Base-by-base conservation (phyloP, 1,139 yeast genomes). In the Pichia sp. region DNA sequence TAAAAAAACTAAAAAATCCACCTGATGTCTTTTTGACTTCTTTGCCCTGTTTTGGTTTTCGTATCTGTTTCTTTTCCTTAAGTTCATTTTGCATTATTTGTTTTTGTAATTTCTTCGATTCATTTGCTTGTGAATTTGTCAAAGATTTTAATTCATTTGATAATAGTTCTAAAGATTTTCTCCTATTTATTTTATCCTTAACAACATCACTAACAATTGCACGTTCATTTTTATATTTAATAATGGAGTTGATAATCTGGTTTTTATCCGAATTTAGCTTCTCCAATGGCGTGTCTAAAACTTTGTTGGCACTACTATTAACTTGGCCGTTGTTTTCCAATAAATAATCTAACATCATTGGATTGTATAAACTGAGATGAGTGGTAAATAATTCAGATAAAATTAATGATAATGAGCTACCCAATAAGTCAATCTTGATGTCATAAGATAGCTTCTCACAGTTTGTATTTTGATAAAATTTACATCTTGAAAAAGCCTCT, bases 331-430 rank as follows among this genome's bases (percentile, higher is more conserved):
- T 55, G 26, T 49, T 42, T 2, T 40, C n/a, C 27, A 56, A 32
- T 6, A 59, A 29, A 49, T 35, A 39, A 35, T 41, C 43, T 5
- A 38, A 9, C 35, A 45, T 41, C 34, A 26, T 38, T 12, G 56
- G 50, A 44, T 60, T 58, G 5, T 48, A 47, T 28, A 55, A 40
- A 10, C 56, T 49, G 34, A 52, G 35, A 28, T 49, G 53, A 4
- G 41, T 41, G 2, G 47, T 37, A 43, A 56, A 44, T 26, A 55
- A 33, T 30, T 44, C 44, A 8, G 41, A 40, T 8, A 59, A 41
- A 20, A 52, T 47, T 4, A 47, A 39, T 4, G 53, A 38, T 20
- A 59, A 39, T 9, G 47, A 25, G 4, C 34, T 41, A 12, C 55
- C 44, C 20, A 59, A 40, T 9, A 46, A 33, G 1, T 46, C 37